A percentile compares a stretch with the other conserved stretches of the same genome.
Conservation (phyloP, 768 basidiomycete species). For the Tephrocybe sp. region DNA sequence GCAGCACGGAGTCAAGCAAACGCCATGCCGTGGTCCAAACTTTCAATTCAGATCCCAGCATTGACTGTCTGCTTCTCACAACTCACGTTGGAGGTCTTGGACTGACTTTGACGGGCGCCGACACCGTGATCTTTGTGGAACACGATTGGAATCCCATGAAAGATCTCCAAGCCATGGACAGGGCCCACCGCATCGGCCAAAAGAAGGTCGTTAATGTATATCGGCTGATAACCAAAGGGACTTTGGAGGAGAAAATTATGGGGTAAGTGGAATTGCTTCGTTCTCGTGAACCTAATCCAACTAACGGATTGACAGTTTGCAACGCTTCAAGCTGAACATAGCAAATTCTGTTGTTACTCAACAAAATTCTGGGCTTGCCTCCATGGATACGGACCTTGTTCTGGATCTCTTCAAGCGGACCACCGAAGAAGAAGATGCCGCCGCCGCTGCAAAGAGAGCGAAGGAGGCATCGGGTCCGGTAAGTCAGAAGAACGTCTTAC, state of each 20-base stretch:
- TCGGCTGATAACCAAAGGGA: constrained; percentile 94
- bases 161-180: constrained; percentile 98
- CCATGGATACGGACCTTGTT: constrained; percentile 98
- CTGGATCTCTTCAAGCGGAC: constrained; percentile 90
- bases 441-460: constrained; percentile 50
- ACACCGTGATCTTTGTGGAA: constrained; percentile 99
- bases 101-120: constrained; percentile 94
- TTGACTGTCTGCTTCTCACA: constrained; percentile 93
- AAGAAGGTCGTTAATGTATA: constrained; percentile 99
- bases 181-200: constrained; percentile 96
- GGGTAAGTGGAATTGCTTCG: constrained; percentile 57
- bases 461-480: constrained; percentile 57
- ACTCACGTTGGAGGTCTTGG: constrained; percentile 97
- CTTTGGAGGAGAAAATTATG: constrained; percentile 99
- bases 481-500: constrained; percentile 81
- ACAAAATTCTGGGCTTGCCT: constrained; percentile 89
- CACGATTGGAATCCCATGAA: constrained; percentile 99
- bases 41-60: constrained; percentile 96
- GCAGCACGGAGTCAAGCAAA: constrained; percentile 87
- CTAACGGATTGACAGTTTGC: constrained; percentile 56
- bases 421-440: constrained; percentile 70
- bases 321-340: constrained; percentile 98
- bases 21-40: constrained; percentile 97
- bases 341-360: constrained; percentile 96
- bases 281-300: neutral